Base-by-base conservation (phyloP, 2,329 filamentous ascomycete genomes). In the Emericellopsis cladophorae region DNA sequence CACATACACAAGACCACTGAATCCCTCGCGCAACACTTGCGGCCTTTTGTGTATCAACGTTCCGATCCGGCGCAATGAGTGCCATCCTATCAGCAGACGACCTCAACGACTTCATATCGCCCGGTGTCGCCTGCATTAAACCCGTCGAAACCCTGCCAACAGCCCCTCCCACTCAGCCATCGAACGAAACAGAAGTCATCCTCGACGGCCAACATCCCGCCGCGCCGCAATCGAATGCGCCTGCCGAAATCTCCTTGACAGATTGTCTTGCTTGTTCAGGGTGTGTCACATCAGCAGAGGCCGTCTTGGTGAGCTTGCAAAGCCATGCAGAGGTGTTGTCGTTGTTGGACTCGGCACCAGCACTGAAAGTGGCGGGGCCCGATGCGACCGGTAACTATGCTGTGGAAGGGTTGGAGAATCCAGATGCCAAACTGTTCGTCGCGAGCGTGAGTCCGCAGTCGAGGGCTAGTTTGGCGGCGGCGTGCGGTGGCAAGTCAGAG, bases 41-140 rank as follows among this genome's bases (percentile, higher is more conserved):
- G 9, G n/a, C 33, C 8, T 4, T 4, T 35, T 35, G 12, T 3
- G 12, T 12, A 15, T 3, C 33, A 21, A n/a, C 18, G 36, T 12
- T 11, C 21, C 9, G n/a, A 33, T 31, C 44, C 42, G 47, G 50
- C 49, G 69, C 59, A 47, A 98, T 98, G 92, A 95, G 88, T 58
- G 92, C 92, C 47, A 98, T 98, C 54, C 82, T 98, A 54, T 96
- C 89, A 42, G 82, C 84, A 54, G 90, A 98, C 68, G 89, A 95
- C 60, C 72, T 98, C 46, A 98, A 98, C 70, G 92, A 98, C 70
- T 98, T 98, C 67, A 98, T 98, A 58, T 92, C 85, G 43, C 92
- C 92, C 12, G 89, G 90, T 46, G 89, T 98, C 55, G 92, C 92
- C 47, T 98, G 92, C 65, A 96, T 98, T 62, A 96, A 98, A 57